These are phyloP conservation scores for Boletellus emodensis DNA, from an alignment of 768 basidiomycete species.

Conservation along the genomic window DNA sequence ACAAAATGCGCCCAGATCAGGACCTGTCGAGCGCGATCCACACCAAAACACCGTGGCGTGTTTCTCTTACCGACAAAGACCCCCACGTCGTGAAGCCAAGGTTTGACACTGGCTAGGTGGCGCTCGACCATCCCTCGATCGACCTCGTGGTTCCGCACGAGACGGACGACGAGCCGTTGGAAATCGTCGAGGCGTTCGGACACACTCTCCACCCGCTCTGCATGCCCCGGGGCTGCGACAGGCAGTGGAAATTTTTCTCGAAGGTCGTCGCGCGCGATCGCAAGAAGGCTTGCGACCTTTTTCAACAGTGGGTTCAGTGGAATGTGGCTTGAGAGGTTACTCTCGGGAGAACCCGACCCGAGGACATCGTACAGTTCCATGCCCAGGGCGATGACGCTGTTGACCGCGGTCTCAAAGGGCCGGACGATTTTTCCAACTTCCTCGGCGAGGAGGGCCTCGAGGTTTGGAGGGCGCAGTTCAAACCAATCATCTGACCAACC, in stretches of 20 bases:
- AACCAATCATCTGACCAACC: too few species aligned
- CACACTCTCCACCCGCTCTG: background rate
- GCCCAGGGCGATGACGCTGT: background rate
- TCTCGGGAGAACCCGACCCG: background rate
- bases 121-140: constrained; percentile 1
- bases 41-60: background rate
- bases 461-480: background rate
- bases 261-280: constrained; percentile 3
- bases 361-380: background rate
- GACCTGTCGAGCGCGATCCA: background rate
- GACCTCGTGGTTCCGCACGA: constrained; percentile 1
- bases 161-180: background rate
- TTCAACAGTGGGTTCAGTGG: background rate
- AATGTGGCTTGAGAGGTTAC: background rate
- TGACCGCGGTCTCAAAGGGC: constrained; percentile 5
- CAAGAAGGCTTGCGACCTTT: background rate
- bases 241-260: constrained; percentile 3
- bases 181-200: background rate
- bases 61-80: constrained; percentile 11
- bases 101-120: background rate
- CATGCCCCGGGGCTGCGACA: constrained; percentile 11
- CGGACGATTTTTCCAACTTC: background rate
- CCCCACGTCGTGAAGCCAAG: background rate
- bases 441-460: constrained; percentile 1
- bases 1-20: too few species aligned